Conservation (phyloP, 1,139 yeast genomes). For the Suhomyces wounanorum region DNA sequence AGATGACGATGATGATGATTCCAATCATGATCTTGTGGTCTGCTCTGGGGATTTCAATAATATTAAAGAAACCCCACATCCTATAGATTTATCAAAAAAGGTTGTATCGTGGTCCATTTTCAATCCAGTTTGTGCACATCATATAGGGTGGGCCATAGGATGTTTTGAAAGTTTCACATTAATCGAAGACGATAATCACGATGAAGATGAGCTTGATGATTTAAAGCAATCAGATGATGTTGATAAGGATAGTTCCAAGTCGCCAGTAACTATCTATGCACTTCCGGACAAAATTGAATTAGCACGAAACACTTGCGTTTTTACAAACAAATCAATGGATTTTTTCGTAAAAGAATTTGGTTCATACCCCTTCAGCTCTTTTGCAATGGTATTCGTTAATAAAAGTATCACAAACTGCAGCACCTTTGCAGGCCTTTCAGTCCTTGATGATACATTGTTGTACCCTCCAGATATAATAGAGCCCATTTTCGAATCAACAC, state of each 20-base stretch:
- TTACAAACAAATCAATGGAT: conserved; percentile 77
- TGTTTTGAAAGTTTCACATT: conserved; percentile 68
- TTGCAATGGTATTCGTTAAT: conserved; percentile 72
- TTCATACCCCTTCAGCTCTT: conserved; percentile 86
- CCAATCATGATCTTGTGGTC: conserved; percentile 60
- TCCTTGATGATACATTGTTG: conserved; percentile 64
- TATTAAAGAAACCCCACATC: conserved; percentile 50
- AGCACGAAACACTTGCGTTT: conserved; percentile 75
- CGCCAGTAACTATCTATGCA: conserved; percentile 58
- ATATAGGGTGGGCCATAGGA: conserved; percentile 95
- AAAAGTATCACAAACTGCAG: conserved; percentile 52
- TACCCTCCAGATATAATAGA: conserved; percentile 80
- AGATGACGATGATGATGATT: conserved; percentile 52
- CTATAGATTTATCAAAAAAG: conserved; percentile 68
- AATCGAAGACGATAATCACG: conserved; percentile 40
- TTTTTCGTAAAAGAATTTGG: conserved; percentile 88
- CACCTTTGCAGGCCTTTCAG: conserved; percentile 77
- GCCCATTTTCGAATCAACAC: conserved; percentile 73
- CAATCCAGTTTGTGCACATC: conserved; percentile 91
- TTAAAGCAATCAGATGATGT: conserved; percentile 36
- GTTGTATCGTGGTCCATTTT: conserved; percentile 77
- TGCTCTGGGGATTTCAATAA: conserved; percentile 72
- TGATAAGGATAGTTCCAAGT: conserved; percentile 42
- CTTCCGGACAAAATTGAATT: conserved; percentile 57
- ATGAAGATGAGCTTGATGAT: conserved; percentile 44